These are phyloP conservation scores for Penicillium sp. DNA, from an alignment of 2,329 filamentous ascomycete species.

Conservation along the genomic window DNA sequence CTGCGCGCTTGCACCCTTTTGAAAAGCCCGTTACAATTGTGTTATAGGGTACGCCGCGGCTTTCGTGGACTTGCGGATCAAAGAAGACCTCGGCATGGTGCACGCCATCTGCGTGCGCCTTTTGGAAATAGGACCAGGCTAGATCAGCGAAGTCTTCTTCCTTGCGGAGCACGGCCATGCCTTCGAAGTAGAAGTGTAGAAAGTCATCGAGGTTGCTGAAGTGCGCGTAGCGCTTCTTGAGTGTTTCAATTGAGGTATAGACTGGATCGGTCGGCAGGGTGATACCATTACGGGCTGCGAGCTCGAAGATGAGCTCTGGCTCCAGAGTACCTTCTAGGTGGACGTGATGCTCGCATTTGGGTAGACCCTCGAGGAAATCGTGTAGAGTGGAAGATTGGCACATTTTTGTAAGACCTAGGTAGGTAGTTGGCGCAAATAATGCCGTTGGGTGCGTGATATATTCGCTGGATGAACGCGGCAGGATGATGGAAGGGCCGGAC, in stretches of 20 bases:
- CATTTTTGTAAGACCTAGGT: slow-evolving; percentile 55
- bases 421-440: neutral
- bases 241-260: slow-evolving; percentile 58
- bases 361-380: slow-evolving; percentile 60
- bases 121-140: slow-evolving; percentile 66
- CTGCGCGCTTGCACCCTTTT: slow-evolving; percentile 58
- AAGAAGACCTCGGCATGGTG: slow-evolving; percentile 76
- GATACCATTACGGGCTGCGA: slow-evolving; percentile 65
- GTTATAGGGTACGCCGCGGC: slow-evolving; percentile 59
- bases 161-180: slow-evolving; percentile 65
- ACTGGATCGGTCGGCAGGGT: slow-evolving; percentile 60
- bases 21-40: slow-evolving; percentile 63
- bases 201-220: slow-evolving; percentile 75
- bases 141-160: slow-evolving; percentile 68
- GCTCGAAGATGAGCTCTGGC: slow-evolving; percentile 64
- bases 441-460: neutral
- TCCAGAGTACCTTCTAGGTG: slow-evolving; percentile 74
- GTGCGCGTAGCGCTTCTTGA: slow-evolving; percentile 60
- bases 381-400: slow-evolving; percentile 56
- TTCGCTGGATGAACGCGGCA: neutral
- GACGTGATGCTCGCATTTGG: slow-evolving; percentile 79
- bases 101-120: slow-evolving; percentile 61
- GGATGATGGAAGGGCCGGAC: neutral
- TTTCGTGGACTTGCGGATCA: slow-evolving; percentile 71
- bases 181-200: slow-evolving; percentile 72